Base-by-base conservation (phyloP, 306 rosid species). In the Adenanthera pavonina region DNA sequence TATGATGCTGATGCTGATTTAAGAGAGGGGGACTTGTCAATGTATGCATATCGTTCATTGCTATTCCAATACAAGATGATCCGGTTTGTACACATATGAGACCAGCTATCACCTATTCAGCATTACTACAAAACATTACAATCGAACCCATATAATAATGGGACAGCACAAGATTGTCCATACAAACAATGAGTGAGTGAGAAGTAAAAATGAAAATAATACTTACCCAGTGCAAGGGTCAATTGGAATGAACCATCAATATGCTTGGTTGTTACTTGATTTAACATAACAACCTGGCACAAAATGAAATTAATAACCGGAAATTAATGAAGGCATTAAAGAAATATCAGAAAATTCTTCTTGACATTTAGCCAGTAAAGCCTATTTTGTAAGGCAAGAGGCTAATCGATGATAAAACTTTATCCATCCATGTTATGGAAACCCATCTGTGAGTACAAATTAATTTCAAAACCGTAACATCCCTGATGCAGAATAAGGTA, bases 51-150 rank as follows among this genome's bases (percentile, higher is more conserved):
- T 36, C 96, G 68, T 47, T 93, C 97, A 47, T 92, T 86, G 36
- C 84, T 92, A 38, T 92, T 90, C 97, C 97, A 93, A 82, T 87
- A 92, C 54, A 93, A 89, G 83, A 93, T 93, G 85, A 93, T 80
- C 69, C 97, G 84, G 74, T 95, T 93, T 16, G 98, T 95, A 89
- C 97, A 90, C 8, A 91, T 91, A 87, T 95, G 96, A 49, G 99
- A 93, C 97, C 97, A 95, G 87, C 99, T 93, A 88, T 93, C 97
- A 41, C 99, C 97, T 95, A 69, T 68, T 82, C 74, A 74, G 17
- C 75, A 77, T 76, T 74, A 85, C 54, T 86, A 79, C 65, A 86
- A 71, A 69, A 69, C 74, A 80, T 41, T 77, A 46, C 56, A n/a
- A 11, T 46, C 53, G 25, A 30, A 57, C 7, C 33, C 25, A 40